Conservation (phyloP, 768 basidiomycete species). For the Russula sp. region DNA sequence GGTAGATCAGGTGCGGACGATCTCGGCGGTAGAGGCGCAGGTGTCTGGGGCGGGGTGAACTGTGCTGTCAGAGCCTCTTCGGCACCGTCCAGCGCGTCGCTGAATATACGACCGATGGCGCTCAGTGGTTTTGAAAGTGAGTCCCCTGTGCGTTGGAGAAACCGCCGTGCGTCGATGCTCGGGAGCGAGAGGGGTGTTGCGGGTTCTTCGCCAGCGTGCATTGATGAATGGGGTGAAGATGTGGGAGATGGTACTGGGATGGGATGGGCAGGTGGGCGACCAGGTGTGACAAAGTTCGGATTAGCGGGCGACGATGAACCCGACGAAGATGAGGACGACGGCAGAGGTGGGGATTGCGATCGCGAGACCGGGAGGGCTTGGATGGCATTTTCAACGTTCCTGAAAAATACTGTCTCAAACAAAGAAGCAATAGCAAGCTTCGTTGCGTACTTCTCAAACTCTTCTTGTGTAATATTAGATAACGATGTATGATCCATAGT, state of each 20-base stretch:
- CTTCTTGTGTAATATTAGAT: constrained; percentile 88
- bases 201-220: constrained; percentile 82
- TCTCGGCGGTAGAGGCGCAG: background rate
- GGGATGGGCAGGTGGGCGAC: constrained; percentile 16
- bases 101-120: constrained; percentile 83
- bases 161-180: constrained; percentile 63
- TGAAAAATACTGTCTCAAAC: constrained; percentile 14
- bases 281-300: constrained; percentile 15
- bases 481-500: constrained; percentile 94
- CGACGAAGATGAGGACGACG: constrained; percentile 26
- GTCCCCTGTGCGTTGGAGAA: constrained; percentile 87
- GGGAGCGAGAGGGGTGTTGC: constrained; percentile 71
- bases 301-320: constrained; percentile 27
- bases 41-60: constrained; percentile 26
- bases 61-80: constrained; percentile 34
- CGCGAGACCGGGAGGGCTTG: constrained; percentile 38
- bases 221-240: constrained; percentile 19
- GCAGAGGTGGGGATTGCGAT: constrained; percentile 28
- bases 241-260: constrained; percentile 17
- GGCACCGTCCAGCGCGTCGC: constrained; percentile 68
- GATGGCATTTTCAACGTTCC: constrained; percentile 57
- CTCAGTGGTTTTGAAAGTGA: constrained; percentile 86
- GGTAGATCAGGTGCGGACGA: background rate
- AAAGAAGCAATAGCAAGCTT: background rate
- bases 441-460: constrained; percentile 68